Base-by-base conservation (phyloP, 495 filamentous ascomycete genomes). In the Trichoderma parareesei region DNA sequence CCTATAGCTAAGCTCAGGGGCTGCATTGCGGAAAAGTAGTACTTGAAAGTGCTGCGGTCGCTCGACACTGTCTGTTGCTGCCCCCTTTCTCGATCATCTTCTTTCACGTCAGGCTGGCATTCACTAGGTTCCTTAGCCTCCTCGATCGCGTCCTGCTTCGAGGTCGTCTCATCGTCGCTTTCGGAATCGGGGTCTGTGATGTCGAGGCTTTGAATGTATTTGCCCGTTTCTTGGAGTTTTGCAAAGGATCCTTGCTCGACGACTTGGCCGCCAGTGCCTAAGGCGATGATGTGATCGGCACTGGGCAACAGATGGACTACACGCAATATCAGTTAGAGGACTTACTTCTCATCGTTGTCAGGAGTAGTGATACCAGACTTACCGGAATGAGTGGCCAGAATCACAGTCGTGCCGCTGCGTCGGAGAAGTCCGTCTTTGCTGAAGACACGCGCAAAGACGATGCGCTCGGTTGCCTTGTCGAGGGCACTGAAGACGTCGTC, bases 391-490 rank as follows among this genome's bases (percentile, higher is more conserved):
- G 75, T 75, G 38, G 81, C 79, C 38, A 87, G 71, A 13, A 88
- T 73, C 4, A 84, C 76, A 0, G 84, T 84, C 11, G 81, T 71
- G 33, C 74, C 70, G 20, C 76, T 76, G 41, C 76, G 71, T 16
- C 81, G 76, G 1, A 88, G 71, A 3, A 89, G 70, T 14, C 85
- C 85, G 14, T 81, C 70, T n/a, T 66, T 69, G 6, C 84, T 81
- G 43, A 88, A 76, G 0, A 88, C 68, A 43, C 73, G 74, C 49
- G 80, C 75, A 67, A 86, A 87, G 9, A 87, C 80, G 41, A 79
- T 75, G 10, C 81, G 77, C 67, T 86, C 84, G 0, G 87, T 88
- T 10, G 79, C 76, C 0, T 78, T 73, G 69, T 89, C 87, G 13
- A 89, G 75, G 4, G 82, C 85, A 63, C 80, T 87, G 10, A 73